These are phyloP conservation scores for Termitomyces sp. DNA, from an alignment of 768 basidiomycete genomes.

Conservation along the genomic window DNA sequence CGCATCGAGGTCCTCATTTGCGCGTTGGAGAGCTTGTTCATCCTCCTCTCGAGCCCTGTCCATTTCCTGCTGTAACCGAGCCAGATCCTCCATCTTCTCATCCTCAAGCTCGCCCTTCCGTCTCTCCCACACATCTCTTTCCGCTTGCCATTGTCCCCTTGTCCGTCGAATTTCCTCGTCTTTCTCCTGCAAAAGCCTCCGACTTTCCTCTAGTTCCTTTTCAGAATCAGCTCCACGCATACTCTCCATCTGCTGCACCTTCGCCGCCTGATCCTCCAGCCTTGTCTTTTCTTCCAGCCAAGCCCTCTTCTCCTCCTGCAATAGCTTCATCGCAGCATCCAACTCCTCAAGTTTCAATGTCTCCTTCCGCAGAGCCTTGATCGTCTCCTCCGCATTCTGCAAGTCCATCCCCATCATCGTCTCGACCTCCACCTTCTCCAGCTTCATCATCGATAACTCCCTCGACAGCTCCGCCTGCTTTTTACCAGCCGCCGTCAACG, in stretches of 20 bases:
- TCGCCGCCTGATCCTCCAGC: constrained; percentile 38
- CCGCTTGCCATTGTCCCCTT: constrained; percentile 38
- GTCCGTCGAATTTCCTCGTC: constrained; percentile 38
- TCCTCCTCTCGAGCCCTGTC: constrained; percentile 43
- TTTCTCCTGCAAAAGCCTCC: constrained; percentile 39
- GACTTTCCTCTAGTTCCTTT: constrained; percentile 34
- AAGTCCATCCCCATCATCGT: constrained; percentile 64
- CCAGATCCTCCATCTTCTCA: constrained; percentile 47
- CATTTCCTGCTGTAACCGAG: constrained; percentile 46
- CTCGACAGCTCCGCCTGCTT: constrained; percentile 61
- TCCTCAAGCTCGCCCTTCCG: constrained; percentile 49
- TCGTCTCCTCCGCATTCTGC: constrained; percentile 65
- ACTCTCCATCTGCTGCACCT: constrained; percentile 40
- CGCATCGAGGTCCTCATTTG: constrained; percentile 49
- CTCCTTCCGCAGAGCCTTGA: constrained; percentile 55
- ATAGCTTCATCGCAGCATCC: constrained; percentile 42
- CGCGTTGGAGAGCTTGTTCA: constrained; percentile 32
- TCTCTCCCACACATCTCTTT: constrained; percentile 49
- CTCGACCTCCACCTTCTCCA: constrained; percentile 73
- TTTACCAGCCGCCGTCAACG: constrained; percentile 56
- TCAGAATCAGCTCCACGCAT: constrained; percentile 39
- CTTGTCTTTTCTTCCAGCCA: constrained; percentile 51
- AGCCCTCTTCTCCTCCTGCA: constrained; percentile 46
- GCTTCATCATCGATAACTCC: constrained; percentile 57
- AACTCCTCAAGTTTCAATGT: constrained; percentile 49